phyloP scores from a whole-genome alignment of 1,284 basidiomycete genomes.

The Xerocomus minutiporus region DNA sequence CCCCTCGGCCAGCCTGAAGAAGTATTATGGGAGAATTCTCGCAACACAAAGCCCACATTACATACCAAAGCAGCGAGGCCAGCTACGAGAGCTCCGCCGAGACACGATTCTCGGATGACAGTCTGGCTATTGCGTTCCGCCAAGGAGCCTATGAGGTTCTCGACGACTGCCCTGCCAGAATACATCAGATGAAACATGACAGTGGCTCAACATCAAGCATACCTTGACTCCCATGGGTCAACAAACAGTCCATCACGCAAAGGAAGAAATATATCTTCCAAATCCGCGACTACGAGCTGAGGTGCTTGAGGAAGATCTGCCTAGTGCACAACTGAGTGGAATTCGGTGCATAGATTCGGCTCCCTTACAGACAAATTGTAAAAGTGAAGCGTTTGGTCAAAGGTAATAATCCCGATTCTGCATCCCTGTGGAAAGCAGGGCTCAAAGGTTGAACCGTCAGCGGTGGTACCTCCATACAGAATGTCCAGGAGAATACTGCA shows the following conservation, averaged over 20 bases:
- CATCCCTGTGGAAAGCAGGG: constrained; percentile 52
- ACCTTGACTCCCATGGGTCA: constrained; percentile 71
- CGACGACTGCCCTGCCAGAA: constrained; percentile 48
- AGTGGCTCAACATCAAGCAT: constrained; percentile 17
- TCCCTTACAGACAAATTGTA: constrained; percentile 81
- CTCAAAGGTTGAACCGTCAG: constrained; percentile 40
- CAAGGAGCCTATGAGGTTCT: constrained; percentile 62
- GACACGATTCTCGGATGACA: constrained; percentile 48
- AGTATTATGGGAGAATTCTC: constrained; percentile 8
- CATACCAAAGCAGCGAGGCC: constrained; percentile 71
- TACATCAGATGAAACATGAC: constrained; percentile 8
- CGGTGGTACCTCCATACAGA: constrained; percentile 61
- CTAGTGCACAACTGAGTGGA: constrained; percentile 34
- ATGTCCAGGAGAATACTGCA: constrained; percentile 64
- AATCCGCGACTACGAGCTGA: constrained; percentile 84
- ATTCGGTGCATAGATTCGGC: constrained; percentile 19
- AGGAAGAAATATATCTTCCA: constrained; percentile 91
- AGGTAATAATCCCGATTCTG: constrained; percentile 80
- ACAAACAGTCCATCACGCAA: constrained; percentile 76
- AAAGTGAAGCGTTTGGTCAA: constrained; percentile 82
- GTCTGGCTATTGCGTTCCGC: constrained; percentile 61
- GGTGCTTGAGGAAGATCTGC: constrained; percentile 55
- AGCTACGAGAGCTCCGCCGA: constrained; percentile 78
- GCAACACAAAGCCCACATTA: constrained; percentile 6
- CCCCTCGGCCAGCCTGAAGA: constrained; percentile 72